Conservation (phyloP, 768 basidiomycete species). For the Termitomyces sp. region DNA sequence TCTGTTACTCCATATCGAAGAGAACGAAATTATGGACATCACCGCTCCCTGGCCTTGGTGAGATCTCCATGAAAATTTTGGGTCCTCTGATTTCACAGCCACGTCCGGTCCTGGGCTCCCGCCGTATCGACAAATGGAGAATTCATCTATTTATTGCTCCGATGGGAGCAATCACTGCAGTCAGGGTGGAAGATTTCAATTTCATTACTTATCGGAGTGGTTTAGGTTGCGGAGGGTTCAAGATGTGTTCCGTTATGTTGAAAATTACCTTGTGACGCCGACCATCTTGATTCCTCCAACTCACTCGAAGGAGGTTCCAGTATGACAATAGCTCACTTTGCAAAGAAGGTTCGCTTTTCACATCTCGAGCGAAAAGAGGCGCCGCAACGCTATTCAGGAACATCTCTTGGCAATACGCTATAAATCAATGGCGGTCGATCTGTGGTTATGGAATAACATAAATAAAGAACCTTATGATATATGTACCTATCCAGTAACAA, state of each 20-base stretch:
- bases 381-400: neutral
- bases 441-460: neutral
- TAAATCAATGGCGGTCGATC: neutral
- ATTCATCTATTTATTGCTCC: slow-evolving; percentile 4
- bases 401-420: neutral
- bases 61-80: slow-evolving; percentile 10
- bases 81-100: slow-evolving; percentile 10
- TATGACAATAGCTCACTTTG: neutral
- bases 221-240: neutral
- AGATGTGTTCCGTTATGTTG: neutral
- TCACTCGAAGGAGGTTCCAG: neutral
- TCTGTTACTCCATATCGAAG: slow-evolving; percentile 18
- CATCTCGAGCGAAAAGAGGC: neutral
- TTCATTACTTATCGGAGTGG: slow-evolving; percentile 4
- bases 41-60: neutral
- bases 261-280: neutral
- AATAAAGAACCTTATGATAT: neutral
- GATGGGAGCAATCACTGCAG: slow-evolving; percentile 13
- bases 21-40: neutral
- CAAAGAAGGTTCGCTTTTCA: neutral
- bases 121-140: slow-evolving; percentile 20
- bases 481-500: neutral
- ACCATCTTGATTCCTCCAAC: neutral
- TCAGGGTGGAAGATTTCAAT: slow-evolving; percentile 7
- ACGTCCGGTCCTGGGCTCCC: slow-evolving; percentile 13